Evolutionary conservation across 306 rosid genomes (phyloP), one percentile per base, ranked within the genome.

Genomic region (Gleditsia sinensis): DNA sequence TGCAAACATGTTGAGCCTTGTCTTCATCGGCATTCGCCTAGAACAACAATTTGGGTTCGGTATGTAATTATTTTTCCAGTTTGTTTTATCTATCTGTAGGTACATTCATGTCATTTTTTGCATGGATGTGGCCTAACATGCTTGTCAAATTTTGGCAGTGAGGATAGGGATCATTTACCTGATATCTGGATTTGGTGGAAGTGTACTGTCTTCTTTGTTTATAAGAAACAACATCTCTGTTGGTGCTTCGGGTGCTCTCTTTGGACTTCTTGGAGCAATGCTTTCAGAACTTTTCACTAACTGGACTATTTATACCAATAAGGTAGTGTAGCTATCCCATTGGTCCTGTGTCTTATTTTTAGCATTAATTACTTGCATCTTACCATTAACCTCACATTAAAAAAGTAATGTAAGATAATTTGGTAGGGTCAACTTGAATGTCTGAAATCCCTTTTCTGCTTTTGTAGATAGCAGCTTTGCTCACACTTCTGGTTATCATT

Each of bases 201-300:
- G 94, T 67, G 78, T 89, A 9, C 77, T 94, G 27, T 94, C 98
- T 3, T 75, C 82, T 1, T 76, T 91, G 12, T 94, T 91, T 57
- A 71, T 91, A 6, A 85, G 79, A 80, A 84, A 83, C 77, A 88
- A 69, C 81, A 89, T 91, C 63, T 91, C 97, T 2, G 97, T 94
- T 51, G 98, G 98, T 60, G 96, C 98, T 58, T 94, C 98, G 17
- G 96, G 98, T 16, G 92, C 96, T 25, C 91, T 91, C 17, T 91
- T 91, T 63, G 98, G 98, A 69, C 92, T 94, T 71, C 98, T 94
- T 69, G 97, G 98, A 79, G 97, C 97, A 55, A 94, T 91, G 97
- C 93, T 94, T 63, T 94, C 98, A 3, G 98, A 94, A 61, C 96
- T 94, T 63, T 56, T 94, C 42, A 91, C 98, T 21, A 94, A 94